phyloP scores from a whole-genome alignment of 2,329 filamentous ascomycete genomes.

The Hysterium pulicare region DNA sequence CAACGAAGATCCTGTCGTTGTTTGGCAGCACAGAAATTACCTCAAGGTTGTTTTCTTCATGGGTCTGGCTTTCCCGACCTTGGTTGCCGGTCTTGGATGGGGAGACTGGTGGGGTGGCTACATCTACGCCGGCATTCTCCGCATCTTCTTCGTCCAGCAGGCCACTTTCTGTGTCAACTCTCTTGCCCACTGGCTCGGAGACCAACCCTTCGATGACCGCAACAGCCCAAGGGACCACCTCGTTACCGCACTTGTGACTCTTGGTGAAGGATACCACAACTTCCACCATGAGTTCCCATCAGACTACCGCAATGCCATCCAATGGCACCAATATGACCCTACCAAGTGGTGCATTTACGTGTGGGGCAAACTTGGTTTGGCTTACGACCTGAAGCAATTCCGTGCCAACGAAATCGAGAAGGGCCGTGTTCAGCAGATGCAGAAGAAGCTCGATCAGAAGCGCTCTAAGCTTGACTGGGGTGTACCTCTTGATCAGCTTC shows the following conservation, averaged over 20 bases:
- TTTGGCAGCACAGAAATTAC: conserved; percentile 50
- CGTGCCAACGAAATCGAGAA: conserved; percentile 45
- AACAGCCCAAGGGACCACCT: conserved; percentile 44
- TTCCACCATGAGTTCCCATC: conserved; percentile 46
- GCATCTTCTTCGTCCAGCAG: conserved; percentile 53
- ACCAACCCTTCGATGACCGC: conserved; percentile 45
- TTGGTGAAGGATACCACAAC: conserved; percentile 46
- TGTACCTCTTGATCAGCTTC: conserved; percentile 42
- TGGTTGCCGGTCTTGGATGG: conserved; percentile 49
- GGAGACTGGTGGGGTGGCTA: conserved; percentile 49
- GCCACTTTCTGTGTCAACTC: conserved; percentile 55
- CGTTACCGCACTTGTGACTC: conserved; percentile 42
- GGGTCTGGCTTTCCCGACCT: conserved; percentile 47
- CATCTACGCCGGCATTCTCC: conserved; percentile 51
- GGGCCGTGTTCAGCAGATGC: conserved; percentile 42
- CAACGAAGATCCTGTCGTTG: conserved; percentile 50
- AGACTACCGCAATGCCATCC: conserved; percentile 44
- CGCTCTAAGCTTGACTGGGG: conserved; percentile 43
- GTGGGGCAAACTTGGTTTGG: conserved; percentile 43
- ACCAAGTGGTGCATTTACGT: conserved; percentile 46
- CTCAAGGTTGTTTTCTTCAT: conserved; percentile 48
- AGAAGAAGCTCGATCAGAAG: conserved; percentile 47
- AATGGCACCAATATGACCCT: conserved; percentile 43
- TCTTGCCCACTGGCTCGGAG: conserved; percentile 52
- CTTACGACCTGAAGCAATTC: conserved; percentile 44